A percentile compares a stretch with the other conserved stretches of the same genome.
These are phyloP conservation scores for Melampsora americana DNA, from an alignment of 1,284 basidiomycete genomes.

Conservation along the genomic window DNA sequence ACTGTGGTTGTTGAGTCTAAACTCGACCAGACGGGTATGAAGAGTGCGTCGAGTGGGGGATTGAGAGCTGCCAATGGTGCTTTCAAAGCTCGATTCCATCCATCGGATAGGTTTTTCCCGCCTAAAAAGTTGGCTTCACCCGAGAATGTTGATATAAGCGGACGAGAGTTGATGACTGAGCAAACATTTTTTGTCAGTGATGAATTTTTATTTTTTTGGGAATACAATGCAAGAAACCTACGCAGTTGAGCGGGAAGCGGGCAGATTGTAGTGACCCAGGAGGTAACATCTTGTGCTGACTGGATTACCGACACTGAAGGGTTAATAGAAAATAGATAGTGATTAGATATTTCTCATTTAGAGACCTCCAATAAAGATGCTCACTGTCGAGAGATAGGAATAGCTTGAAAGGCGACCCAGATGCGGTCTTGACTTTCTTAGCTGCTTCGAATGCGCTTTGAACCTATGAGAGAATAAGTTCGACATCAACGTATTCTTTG, in stretches of 20 bases:
- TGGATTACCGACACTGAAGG: conserved; percentile 36
- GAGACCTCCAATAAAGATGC: no score
- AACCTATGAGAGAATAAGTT: background rate
- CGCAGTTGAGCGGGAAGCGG: conserved; percentile 30
- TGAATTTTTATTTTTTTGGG: background rate
- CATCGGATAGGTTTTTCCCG: conserved; percentile 12
- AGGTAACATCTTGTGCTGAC: conserved; percentile 21
- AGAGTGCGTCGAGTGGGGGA: conserved; percentile 26
- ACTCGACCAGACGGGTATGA: conserved; percentile 38
- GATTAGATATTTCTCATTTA: no score
- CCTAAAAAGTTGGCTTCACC: conserved; percentile 39
- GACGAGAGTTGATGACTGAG: conserved; percentile 8
- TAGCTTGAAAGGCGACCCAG: conserved; percentile 20
- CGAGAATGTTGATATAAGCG: conserved; percentile 25
- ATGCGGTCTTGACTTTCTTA: conserved; percentile 2
- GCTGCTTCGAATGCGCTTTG: conserved; percentile 21
- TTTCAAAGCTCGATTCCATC: conserved; percentile 35
- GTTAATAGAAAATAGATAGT: background rate
- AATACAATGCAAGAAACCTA: background rate
- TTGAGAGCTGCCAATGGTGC: conserved; percentile 6
- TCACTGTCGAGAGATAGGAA: conserved; percentile 41
- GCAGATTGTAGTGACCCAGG: conserved; percentile 32
- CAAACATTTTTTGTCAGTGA: background rate
- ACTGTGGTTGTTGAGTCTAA: conserved; percentile 18
- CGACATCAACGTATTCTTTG: no score